These are phyloP conservation scores for Daldinia bambusicola DNA, from an alignment of 495 filamentous ascomycete species.

Conservation along the genomic window DNA sequence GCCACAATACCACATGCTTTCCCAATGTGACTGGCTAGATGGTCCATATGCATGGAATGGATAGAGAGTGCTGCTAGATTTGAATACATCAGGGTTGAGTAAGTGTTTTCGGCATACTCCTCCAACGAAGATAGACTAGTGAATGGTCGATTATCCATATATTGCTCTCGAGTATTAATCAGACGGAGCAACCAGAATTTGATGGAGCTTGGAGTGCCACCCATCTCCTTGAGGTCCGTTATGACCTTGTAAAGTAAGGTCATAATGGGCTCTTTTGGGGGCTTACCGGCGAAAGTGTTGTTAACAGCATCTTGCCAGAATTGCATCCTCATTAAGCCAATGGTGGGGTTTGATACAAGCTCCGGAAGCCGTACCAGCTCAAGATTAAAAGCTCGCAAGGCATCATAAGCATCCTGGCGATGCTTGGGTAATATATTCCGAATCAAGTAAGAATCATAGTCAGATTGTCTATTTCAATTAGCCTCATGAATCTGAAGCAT, in stretches of 20 bases:
- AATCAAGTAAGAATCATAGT: constrained; percentile 87
- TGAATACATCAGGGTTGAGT: constrained; percentile 91
- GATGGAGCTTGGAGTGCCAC: constrained; percentile 68
- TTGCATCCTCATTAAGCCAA: constrained; percentile 88
- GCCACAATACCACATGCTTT: constrained; percentile 91
- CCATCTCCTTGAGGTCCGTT: constrained; percentile 64
- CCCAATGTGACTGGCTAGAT: constrained; percentile 92
- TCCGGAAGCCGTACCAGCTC: constrained; percentile 90
- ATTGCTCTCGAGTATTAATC: constrained; percentile 80
- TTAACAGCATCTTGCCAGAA: constrained; percentile 91
- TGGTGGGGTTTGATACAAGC: constrained; percentile 79
- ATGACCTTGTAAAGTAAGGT: constrained; percentile 80
- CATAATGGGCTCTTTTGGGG: constrained; percentile 91
- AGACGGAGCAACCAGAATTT: constrained; percentile 84
- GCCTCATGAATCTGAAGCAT: background rate
- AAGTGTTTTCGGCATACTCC: constrained; percentile 91
- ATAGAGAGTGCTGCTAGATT: constrained; percentile 80
- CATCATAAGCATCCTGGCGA: constrained; percentile 82
- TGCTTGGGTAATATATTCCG: constrained; percentile 80
- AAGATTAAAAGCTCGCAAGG: constrained; percentile 91
- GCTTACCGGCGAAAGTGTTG: constrained; percentile 73
- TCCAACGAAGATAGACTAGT: constrained; percentile 77
- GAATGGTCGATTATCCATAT: constrained; percentile 86
- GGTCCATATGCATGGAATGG: constrained; percentile 84
- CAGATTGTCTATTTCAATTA: constrained; percentile 71